phyloP scores from a whole-genome alignment of 2,329 filamentous ascomycete genomes.

The Botrytis medusae region DNA sequence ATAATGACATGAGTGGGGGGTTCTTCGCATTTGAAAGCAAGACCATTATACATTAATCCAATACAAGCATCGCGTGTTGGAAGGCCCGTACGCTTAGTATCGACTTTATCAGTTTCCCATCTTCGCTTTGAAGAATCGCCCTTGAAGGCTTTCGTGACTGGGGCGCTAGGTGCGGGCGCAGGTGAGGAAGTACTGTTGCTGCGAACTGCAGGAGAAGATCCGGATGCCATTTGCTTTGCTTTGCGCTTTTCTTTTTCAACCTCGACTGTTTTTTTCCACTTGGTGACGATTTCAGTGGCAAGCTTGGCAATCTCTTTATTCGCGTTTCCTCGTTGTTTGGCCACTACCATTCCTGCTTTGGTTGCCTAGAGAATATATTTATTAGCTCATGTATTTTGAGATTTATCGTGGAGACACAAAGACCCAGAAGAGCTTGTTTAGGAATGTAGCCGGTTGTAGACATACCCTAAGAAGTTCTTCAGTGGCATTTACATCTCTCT shows the following conservation, averaged over 20 bases:
- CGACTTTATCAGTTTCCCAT: conserved; percentile 77
- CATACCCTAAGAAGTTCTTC: conserved; percentile 83
- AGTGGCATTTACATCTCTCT: conserved; percentile 76
- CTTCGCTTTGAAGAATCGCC: conserved; percentile 77
- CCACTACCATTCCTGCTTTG: conserved; percentile 86
- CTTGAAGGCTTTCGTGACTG: conserved; percentile 50
- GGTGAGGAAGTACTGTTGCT: conserved; percentile 32
- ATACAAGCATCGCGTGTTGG: conserved; percentile 79
- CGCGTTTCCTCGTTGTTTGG: conserved; percentile 72
- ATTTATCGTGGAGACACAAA: conserved; percentile 9
- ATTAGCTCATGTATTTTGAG: conserved; percentile 1
- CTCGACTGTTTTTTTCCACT: conserved; percentile 82
- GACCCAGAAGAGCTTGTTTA: conserved; percentile 7
- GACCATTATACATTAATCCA: conserved; percentile 89
- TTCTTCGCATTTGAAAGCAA: conserved; percentile 70
- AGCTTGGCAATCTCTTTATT: conserved; percentile 79
- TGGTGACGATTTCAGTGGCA: conserved; percentile 79
- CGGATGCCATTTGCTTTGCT: conserved; percentile 25
- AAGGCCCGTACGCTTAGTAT: conserved; percentile 72
- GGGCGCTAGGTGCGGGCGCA: conserved; percentile 42
- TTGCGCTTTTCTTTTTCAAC: conserved; percentile 57
- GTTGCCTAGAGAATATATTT: conserved; percentile 57
- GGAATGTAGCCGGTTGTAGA: conserved; percentile 35
- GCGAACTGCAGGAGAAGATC: conserved; percentile 31
- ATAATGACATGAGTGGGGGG: conserved; percentile 70